A percentile compares a stretch with the other conserved stretches of the same genome.
Conservation (phyloP, 106 monocot genomes). For the Gastrodia elata region DNA sequence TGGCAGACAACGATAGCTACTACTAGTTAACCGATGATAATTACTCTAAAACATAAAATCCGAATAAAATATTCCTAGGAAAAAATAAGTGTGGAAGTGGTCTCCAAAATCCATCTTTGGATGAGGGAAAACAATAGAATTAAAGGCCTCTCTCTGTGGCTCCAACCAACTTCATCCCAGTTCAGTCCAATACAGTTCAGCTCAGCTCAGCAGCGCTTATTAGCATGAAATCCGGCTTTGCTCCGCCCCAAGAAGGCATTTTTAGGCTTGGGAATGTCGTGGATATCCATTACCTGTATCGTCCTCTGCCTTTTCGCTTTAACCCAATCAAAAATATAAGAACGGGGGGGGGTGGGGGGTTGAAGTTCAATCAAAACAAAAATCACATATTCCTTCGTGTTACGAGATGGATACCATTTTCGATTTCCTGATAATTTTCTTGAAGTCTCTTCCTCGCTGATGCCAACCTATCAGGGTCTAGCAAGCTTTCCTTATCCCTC, state of each 20-base stretch:
- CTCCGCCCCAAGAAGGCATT: conserved; percentile 27
- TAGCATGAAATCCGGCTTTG: conserved; percentile 14
- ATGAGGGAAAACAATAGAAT: neutral
- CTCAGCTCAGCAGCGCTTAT: conserved; percentile 14
- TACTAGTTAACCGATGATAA: neutral
- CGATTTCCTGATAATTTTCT: conserved; percentile 51
- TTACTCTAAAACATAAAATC: neutral
- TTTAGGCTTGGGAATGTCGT: conserved; percentile 32
- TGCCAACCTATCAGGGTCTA: conserved; percentile 32
- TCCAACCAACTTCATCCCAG: neutral
- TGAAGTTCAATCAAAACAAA: neutral
- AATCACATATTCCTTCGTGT: no score
- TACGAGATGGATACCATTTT: conserved; percentile 41
- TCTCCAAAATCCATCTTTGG: conserved; percentile 5
- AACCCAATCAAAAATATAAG: neutral
- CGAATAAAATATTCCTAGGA: neutral
- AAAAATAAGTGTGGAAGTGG: neutral
- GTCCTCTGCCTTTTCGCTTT: conserved; percentile 34
- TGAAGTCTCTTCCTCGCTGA: conserved; percentile 46
- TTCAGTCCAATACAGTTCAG: no score
- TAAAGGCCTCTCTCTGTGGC: neutral
- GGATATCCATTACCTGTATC: conserved; percentile 35
- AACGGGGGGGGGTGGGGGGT: neutral
- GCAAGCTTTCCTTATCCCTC: conserved; percentile 35
- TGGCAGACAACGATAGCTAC: no score